Evolutionary conservation across 2,329 filamentous ascomycete species (phyloP).

Genomic region (Monilinia laxa): DNA sequence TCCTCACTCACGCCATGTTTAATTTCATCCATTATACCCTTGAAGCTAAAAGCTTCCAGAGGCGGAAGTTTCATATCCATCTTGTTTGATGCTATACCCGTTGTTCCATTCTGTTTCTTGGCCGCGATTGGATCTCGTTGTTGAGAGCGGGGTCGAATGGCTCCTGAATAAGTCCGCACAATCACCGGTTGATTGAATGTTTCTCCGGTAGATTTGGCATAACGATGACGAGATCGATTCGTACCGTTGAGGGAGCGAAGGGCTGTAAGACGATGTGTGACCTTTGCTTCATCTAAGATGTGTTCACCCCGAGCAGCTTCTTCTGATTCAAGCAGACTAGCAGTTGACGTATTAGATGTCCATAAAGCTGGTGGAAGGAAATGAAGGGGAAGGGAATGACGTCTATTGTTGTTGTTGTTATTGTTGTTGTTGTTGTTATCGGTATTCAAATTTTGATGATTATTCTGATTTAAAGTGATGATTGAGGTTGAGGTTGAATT

Average conservation of each 20-base stretch:
- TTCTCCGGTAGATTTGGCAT: slow-evolving; percentile 56
- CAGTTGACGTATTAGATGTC: slow-evolving; percentile 39
- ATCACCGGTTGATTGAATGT: slow-evolving; percentile 66
- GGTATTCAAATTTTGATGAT: neutral
- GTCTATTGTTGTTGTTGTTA: slow-evolving; percentile 22
- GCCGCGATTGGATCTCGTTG: slow-evolving; percentile 35
- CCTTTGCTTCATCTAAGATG: slow-evolving; percentile 53
- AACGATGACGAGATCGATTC: slow-evolving; percentile 46
- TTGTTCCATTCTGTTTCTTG: slow-evolving; percentile 35
- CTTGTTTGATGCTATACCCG: slow-evolving; percentile 30
- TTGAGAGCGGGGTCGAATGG: slow-evolving; percentile 41
- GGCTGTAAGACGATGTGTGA: slow-evolving; percentile 58
- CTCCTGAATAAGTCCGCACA: slow-evolving; percentile 61
- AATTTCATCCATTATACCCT: slow-evolving; percentile 60
- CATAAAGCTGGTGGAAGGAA: slow-evolving; percentile 39
- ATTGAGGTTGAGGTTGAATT: slow-evolving; percentile 5
- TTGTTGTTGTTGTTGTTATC: slow-evolving; percentile 3
- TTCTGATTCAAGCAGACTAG: slow-evolving; percentile 40
- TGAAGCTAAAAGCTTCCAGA: slow-evolving; percentile 63
- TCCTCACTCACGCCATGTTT: slow-evolving; percentile 53
- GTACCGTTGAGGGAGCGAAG: slow-evolving; percentile 56
- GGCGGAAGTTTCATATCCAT: slow-evolving; percentile 54
- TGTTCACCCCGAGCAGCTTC: slow-evolving; percentile 40
- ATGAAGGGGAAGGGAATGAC: slow-evolving; percentile 39
- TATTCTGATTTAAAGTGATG: neutral